phyloP scores from a whole-genome alignment of 169 alveolate species.

The Cryptosporidium parvum region DNA sequence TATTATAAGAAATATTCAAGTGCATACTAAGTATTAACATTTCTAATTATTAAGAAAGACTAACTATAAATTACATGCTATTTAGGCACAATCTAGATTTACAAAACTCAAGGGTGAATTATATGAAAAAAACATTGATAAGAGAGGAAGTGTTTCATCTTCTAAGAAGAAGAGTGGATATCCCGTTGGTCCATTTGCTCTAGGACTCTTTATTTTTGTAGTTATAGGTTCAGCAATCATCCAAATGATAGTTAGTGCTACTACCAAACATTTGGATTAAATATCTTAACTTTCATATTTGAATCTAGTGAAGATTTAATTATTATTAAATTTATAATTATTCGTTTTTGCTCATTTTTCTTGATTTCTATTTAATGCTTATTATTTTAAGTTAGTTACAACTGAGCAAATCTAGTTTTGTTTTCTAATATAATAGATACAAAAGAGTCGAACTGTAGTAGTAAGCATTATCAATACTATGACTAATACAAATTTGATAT shows the following conservation, averaged over 20 bases:
- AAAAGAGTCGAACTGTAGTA: neutral
- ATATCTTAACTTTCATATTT: too few relatives aligned
- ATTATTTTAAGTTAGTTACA: neutral
- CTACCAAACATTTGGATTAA: slow-evolving; percentile 54
- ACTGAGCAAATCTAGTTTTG: neutral
- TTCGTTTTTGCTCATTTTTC: neutral
- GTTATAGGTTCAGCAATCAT: slow-evolving; percentile 88
- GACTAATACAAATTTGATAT: neutral
- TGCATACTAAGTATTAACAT: neutral
- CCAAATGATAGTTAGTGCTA: slow-evolving; percentile 84
- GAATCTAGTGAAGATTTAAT: neutral
- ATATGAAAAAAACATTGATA: slow-evolving; percentile 82
- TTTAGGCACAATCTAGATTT: slow-evolving; percentile 63
- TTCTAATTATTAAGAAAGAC: neutral
- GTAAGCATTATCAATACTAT: too few relatives aligned
- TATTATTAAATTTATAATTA: neutral
- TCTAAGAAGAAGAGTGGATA: slow-evolving; percentile 75
- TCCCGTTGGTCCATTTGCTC: slow-evolving; percentile 85
- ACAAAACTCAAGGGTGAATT: slow-evolving; percentile 78
- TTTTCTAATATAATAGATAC: too few relatives aligned
- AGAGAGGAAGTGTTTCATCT: slow-evolving; percentile 77
- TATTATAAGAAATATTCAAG: neutral
- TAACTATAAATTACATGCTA: neutral
- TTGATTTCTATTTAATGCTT: neutral
- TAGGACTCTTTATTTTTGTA: slow-evolving; percentile 85